Conservation (phyloP, 2,329 filamentous ascomycete species). For the Trichophyton verrucosum region DNA sequence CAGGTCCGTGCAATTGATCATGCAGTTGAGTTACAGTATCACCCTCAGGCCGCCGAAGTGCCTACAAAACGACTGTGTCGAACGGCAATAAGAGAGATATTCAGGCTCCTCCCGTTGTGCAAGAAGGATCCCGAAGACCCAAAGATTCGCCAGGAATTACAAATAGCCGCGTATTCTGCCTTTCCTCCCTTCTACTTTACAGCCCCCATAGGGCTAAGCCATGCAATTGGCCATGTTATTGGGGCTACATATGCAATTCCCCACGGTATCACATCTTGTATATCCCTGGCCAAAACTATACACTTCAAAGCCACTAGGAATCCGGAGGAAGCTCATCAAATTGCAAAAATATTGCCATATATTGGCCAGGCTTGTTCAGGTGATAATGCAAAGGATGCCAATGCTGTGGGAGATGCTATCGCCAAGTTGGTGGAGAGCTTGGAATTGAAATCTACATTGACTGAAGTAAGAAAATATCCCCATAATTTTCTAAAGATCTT, state of each 20-base stretch:
- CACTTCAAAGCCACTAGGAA: constrained; percentile 10
- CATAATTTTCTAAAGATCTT: background rate
- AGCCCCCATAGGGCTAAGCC: constrained; percentile 10
- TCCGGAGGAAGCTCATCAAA: constrained; percentile 11
- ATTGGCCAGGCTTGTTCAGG: constrained; percentile 14
- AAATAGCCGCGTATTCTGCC: constrained; percentile 10
- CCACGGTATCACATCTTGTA: constrained; percentile 14
- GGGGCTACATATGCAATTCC: constrained; percentile 12
- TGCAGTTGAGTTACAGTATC: constrained; percentile 13
- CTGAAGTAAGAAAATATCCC: constrained; percentile 7
- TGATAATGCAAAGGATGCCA: constrained; percentile 12
- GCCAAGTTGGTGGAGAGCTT: constrained; percentile 5
- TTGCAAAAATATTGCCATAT: constrained; percentile 18
- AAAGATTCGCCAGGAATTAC: constrained; percentile 11
- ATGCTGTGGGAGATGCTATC: constrained; percentile 8
- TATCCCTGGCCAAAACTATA: constrained; percentile 10
- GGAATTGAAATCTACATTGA: constrained; percentile 8
- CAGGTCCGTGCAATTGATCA: constrained; percentile 14
- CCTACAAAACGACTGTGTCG: constrained; percentile 10
- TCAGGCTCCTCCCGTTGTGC: constrained; percentile 9
- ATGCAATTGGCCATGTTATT: constrained; percentile 12
- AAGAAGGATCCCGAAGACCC: constrained; percentile 11
- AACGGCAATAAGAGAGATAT: constrained; percentile 9
- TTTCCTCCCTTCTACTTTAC: constrained; percentile 11
- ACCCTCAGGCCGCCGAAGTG: constrained; percentile 10